phyloP scores from a whole-genome alignment of 2,329 filamentous ascomycete genomes.

The Talaromyces sp. region DNA sequence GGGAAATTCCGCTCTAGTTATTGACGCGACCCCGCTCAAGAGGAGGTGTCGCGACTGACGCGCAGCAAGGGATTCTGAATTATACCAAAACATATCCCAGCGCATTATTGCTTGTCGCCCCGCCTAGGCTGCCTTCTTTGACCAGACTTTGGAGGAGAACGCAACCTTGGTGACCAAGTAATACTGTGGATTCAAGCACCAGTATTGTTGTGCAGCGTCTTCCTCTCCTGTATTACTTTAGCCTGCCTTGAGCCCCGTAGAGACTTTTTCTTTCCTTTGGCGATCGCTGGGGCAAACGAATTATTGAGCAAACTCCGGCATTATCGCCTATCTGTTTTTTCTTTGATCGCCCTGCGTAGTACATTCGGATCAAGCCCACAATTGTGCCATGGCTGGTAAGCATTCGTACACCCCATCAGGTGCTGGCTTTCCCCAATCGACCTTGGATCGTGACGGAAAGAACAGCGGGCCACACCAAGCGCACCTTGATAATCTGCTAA shows the following conservation, averaged over 20 bases:
- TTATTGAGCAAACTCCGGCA: conserved; percentile 22
- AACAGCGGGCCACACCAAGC: not conserved
- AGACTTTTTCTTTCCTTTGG: conserved; percentile 24
- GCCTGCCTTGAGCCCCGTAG: conserved; percentile 44
- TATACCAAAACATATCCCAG: conserved; percentile 15
- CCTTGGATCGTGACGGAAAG: conserved; percentile 1
- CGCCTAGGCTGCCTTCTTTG: conserved; percentile 10
- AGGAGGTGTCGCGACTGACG: conserved; percentile 28
- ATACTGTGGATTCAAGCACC: conserved; percentile 2
- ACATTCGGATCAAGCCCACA: conserved; percentile 31
- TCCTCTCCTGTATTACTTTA: conserved; percentile 45
- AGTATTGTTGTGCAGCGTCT: conserved; percentile 31
- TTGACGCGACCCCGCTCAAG: conserved; percentile 35
- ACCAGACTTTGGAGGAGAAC: conserved; percentile 14
- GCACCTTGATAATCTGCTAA: conserved; percentile 32
- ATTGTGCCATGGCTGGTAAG: conserved; percentile 64
- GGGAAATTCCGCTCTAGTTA: not conserved
- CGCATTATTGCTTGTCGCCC: conserved; percentile 17
- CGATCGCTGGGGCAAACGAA: conserved; percentile 31
- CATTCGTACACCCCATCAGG: conserved; percentile 40
- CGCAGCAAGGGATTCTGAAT: conserved; percentile 30
- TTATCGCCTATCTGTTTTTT: conserved; percentile 8
- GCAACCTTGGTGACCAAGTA: conserved; percentile 22
- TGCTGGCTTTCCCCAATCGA: conserved; percentile 6
- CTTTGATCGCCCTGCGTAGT: conserved; percentile 42